phyloP scores from a whole-genome alignment of 805 yeast species.

The Teunomyces stri region DNA sequence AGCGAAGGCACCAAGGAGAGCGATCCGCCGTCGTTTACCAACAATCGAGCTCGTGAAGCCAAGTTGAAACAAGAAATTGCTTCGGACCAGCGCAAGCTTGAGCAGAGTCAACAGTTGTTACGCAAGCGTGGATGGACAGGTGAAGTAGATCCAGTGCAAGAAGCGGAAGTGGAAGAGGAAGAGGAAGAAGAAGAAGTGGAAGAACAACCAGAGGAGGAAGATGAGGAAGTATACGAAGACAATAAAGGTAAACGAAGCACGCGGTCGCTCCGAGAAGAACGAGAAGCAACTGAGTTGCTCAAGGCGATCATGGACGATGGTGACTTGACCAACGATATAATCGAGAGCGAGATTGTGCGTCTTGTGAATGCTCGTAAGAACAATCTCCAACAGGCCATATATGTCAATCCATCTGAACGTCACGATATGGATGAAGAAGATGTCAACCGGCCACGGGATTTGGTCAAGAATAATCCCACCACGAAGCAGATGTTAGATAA shows the following conservation, averaged over 20 bases:
- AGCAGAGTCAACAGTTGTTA: constrained; percentile 5
- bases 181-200: not conserved
- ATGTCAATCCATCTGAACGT: constrained; percentile 17
- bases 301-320: constrained; percentile 30
- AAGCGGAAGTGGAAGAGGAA: constrained; percentile 1
- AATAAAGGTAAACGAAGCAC: constrained; percentile 8
- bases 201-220: not conserved
- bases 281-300: constrained; percentile 19
- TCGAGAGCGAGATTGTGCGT: constrained; percentile 18
- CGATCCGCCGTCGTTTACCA: constrained; percentile 80
- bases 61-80: constrained; percentile 20
- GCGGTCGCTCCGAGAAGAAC: not conserved
- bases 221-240: constrained; percentile 1
- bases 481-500: constrained; percentile 51
- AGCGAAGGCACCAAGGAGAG: constrained; percentile 43
- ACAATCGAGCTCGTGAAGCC: constrained; percentile 54
- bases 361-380: constrained; percentile 14
- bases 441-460: constrained; percentile 43
- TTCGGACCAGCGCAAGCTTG: constrained; percentile 7
- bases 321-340: constrained; percentile 26
- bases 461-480: constrained; percentile 54
- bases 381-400: constrained; percentile 18
- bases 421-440: constrained; percentile 15
- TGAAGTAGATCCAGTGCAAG: constrained; percentile 3
- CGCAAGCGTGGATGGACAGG: constrained; percentile 1